phyloP scores from a whole-genome alignment of 352 stramenopile genomes.

The Phytophthora palmivora region DNA sequence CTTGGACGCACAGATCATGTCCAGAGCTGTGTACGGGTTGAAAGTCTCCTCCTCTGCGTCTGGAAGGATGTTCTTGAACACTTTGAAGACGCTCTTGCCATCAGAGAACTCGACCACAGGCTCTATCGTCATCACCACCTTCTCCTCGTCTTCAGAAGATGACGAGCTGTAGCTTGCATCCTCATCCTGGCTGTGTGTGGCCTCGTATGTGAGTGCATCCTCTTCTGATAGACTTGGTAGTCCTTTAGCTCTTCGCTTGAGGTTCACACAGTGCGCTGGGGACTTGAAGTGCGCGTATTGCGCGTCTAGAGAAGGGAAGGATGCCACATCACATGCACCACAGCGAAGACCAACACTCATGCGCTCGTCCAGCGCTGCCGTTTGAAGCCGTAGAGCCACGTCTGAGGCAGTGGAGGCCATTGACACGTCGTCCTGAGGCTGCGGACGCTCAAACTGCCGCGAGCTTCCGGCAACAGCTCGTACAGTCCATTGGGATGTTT shows the following conservation, averaged over 20 bases:
- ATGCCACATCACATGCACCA: constrained; percentile 69
- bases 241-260: constrained; percentile 78
- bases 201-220: constrained; percentile 41
- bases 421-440: constrained; percentile 6
- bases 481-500: constrained; percentile 62
- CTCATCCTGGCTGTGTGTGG: constrained; percentile 27
- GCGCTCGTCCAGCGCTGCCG: constrained; percentile 42
- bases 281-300: constrained; percentile 90
- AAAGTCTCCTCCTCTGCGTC: constrained; percentile 58
- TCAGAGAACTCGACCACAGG: constrained; percentile 86
- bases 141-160: constrained; percentile 57
- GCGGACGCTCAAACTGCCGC: constrained; percentile 49
- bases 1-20: constrained; percentile 57
- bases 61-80: constrained; percentile 79
- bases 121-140: constrained; percentile 56
- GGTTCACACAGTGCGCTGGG: constrained; percentile 79
- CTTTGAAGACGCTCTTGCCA: constrained; percentile 77
- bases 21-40: constrained; percentile 62
- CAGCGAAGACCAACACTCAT: constrained; percentile 65
- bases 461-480: constrained; percentile 64
- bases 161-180: constrained; percentile 33
- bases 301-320: constrained; percentile 79
- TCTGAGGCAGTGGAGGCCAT: background rate
- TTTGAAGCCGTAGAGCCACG: constrained; percentile 43
- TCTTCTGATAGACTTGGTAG: constrained; percentile 48